Evolutionary conservation across 2,329 filamentous ascomycete species (phyloP), one percentile per base, ranked within the genome.

Genomic region (Coleophoma crateriformis): DNA sequence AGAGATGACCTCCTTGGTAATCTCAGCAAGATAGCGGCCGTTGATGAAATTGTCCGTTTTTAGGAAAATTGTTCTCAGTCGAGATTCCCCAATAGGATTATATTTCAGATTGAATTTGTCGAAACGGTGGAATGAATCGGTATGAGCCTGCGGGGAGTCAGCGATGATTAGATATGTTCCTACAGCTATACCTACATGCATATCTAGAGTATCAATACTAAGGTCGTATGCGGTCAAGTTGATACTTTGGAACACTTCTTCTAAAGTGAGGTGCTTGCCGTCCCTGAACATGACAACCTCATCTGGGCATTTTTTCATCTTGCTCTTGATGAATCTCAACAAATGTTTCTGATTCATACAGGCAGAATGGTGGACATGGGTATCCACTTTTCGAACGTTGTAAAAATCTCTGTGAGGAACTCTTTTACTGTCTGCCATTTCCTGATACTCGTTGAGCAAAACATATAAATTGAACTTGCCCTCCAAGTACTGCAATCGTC

Each of bases 271-370:
- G 68, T 95, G 83, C 68, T 92, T 95, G 52, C 88, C 92, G 67
- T 99, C 94, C 64, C 94, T 82, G 68, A 84, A 95, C 41, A 99
- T 79, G 7, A 99, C 94, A 33, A 94, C 83, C 71, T 99, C 94
- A 62, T 97, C 88, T 0, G 91, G 90, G 15, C 82, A 94, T 69
- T 96, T 99, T 79, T 96, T 97, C 90, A 99, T 96, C 72, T 99
- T 99, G 71, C 90, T 96, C 71, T 99, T 99, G 75, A 99, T 99
- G 70, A 99, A 99, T 48, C 94, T 89, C 53, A 99, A 75, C 50
- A 99, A 73, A 77, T 99, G 94, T 71, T 99, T 99, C 69, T 99
- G 94, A 65, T 99, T 99, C 94, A 99, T 99, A 67, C 94, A 99
- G 20, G 94, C 94, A 14, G 94, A 99, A 68, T 99, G 94, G 66